These are phyloP conservation scores for Talaromyces nanjingensis DNA, from an alignment of 495 filamentous ascomycete genomes.

Conservation along the genomic window DNA sequence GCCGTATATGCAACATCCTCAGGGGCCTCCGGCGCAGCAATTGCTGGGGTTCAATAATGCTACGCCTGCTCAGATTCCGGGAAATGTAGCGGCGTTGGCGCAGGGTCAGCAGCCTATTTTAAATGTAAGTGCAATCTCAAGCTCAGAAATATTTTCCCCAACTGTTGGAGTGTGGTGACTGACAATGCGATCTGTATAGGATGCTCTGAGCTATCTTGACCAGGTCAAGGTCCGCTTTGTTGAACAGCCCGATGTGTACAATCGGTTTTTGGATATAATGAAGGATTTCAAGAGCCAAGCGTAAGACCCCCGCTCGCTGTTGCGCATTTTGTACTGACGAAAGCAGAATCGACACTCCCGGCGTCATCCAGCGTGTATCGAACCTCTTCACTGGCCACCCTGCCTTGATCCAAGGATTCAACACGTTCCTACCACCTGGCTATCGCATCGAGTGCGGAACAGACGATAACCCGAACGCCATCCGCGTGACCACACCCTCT, in stretches of 20 bases:
- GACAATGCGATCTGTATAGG: constrained; percentile 41
- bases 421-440: constrained; percentile 94
- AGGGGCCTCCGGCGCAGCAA: constrained; percentile 48
- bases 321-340: constrained; percentile 12
- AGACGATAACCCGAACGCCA: constrained; percentile 85
- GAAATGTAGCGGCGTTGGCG: constrained; percentile 52
- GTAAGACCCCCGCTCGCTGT: constrained; percentile 39
- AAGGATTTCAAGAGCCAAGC: constrained; percentile 99
- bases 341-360: constrained; percentile 87
- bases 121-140: constrained; percentile 56
- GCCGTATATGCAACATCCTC: constrained; percentile 57
- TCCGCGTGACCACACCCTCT: constrained; percentile 94
- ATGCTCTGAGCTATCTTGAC: constrained; percentile 94
- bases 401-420: constrained; percentile 95
- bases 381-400: constrained; percentile 96
- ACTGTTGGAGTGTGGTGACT: not conserved
- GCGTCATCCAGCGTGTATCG: constrained; percentile 94
- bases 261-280: constrained; percentile 98
- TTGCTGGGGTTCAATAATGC: constrained; percentile 51
- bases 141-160: too few relatives aligned
- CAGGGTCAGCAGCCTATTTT: constrained; percentile 94
- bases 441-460: constrained; percentile 96
- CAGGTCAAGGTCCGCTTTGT: constrained; percentile 98
- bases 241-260: constrained; percentile 96
- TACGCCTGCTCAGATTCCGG: constrained; percentile 38